Conservation (phyloP, 2,329 filamentous ascomycete genomes). For the Epichloe gansuensis region DNA sequence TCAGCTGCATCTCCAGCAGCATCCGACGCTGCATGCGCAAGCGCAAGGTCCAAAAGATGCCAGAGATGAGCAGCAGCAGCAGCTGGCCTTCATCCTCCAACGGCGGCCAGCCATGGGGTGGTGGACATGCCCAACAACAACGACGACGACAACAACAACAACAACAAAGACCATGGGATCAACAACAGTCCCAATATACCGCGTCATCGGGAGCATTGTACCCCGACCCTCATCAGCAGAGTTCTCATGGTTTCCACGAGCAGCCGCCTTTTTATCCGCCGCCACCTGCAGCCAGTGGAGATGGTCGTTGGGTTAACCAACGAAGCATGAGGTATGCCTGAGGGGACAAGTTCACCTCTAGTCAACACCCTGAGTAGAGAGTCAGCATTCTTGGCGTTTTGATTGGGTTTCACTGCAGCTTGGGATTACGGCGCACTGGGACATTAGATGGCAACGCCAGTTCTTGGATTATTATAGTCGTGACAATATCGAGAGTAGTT, state of each 20-base stretch:
- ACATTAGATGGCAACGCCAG: too few species aligned
- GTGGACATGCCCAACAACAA: too few species aligned
- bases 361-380: too few species aligned
- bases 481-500: too few species aligned
- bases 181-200: neutral
- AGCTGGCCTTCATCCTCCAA: slow-evolving; percentile 12
- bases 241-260: neutral
- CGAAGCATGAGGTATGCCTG: slow-evolving; percentile 1
- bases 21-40: slow-evolving; percentile 15
- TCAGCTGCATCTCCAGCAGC: slow-evolving; percentile 51
- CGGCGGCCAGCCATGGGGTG: neutral
- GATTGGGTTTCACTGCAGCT: too few species aligned
- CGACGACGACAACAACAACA: too few species aligned
- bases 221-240: too few species aligned
- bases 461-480: too few species aligned
- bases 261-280: neutral
- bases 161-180: too few species aligned
- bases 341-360: neutral
- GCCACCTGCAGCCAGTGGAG: neutral
- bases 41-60: too few species aligned
- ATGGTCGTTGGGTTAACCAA: neutral
- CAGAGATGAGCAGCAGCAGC: neutral
- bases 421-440: too few species aligned
- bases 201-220: neutral
- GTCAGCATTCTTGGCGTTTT: too few species aligned